These are phyloP conservation scores for Xylaria sp. DNA, from an alignment of 2,329 filamentous ascomycete genomes.

Conservation along the genomic window DNA sequence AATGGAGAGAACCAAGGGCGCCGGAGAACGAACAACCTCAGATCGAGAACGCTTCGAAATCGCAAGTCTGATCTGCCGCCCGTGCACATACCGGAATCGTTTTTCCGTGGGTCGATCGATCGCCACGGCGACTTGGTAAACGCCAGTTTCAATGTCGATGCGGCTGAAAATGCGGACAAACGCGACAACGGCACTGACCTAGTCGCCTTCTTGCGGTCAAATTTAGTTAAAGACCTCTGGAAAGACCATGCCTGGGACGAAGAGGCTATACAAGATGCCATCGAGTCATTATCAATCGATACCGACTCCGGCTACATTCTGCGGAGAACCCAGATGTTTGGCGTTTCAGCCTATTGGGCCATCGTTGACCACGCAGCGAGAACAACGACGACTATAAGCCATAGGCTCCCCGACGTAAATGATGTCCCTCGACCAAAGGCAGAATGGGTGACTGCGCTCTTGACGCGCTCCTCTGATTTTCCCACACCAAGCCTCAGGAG, in stretches of 20 bases:
- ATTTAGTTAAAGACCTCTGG: neutral
- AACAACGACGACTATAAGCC: neutral
- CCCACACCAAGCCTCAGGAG: neutral
- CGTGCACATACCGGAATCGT: conserved; percentile 52
- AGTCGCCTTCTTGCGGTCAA: too few relatives aligned
- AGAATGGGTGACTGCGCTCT: conserved; percentile 1
- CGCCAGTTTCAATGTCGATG: conserved; percentile 4
- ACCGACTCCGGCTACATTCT: conserved; percentile 1
- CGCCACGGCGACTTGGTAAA: conserved; percentile 27
- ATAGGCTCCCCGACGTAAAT: neutral
- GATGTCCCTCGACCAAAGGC: neutral
- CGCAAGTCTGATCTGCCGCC: conserved; percentile 42
- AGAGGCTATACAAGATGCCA: conserved; percentile 8
- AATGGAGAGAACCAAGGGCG: conserved; percentile 26
- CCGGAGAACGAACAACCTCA: conserved; percentile 24
- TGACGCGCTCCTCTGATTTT: neutral
- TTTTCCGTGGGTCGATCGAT: conserved; percentile 48
- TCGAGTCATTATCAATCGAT: conserved; percentile 5
- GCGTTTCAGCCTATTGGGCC: conserved; percentile 6
- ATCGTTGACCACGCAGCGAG: conserved; percentile 1
- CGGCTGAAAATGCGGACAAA: conserved; percentile 2
- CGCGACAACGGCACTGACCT: too few relatives aligned
- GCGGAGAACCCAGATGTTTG: conserved; percentile 7
- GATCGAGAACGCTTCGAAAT: conserved; percentile 23
- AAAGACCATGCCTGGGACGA: conserved; percentile 16